Evolutionary conservation across 805 yeast species (phyloP).

Genomic region (Wickerhamiella kurtzmanii): DNA sequence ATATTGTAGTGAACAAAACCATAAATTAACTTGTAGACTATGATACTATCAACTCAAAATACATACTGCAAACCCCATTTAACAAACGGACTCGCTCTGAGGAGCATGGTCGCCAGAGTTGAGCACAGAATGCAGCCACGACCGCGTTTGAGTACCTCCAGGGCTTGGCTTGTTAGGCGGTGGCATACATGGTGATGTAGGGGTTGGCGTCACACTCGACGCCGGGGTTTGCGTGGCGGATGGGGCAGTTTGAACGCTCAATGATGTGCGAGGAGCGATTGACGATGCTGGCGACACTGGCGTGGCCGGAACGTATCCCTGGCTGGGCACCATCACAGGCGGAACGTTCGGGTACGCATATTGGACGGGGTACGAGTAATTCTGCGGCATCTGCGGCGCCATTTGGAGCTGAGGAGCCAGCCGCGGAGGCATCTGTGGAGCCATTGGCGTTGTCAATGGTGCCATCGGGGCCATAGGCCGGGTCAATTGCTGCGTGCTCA

Average conservation of each 20-base stretch:
- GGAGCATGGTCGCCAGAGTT: background rate
- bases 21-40: too few relatives aligned
- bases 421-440: slow-evolving; percentile 3
- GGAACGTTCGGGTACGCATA: slow-evolving; percentile 5
- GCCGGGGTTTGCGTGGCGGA: too few relatives aligned
- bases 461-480: background rate
- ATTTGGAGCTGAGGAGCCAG: slow-evolving; percentile 4
- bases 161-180: background rate
- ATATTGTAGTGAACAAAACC: too few relatives aligned
- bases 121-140: background rate
- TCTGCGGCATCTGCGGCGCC: slow-evolving; percentile 5
- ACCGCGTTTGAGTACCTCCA: background rate
- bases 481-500: too few relatives aligned
- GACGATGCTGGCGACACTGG: background rate
- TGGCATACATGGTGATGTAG: background rate
- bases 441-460: background rate
- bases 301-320: slow-evolving; percentile 1
- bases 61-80: too few relatives aligned
- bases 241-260: background rate
- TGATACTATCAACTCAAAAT: too few relatives aligned
- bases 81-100: background rate
- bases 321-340: background rate
- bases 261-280: background rate
- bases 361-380: slow-evolving; percentile 4
- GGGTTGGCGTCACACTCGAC: background rate